Evolutionary conservation across 108 stramenopile species (phyloP).

Genomic region (Schizochytrium sp.): DNA sequence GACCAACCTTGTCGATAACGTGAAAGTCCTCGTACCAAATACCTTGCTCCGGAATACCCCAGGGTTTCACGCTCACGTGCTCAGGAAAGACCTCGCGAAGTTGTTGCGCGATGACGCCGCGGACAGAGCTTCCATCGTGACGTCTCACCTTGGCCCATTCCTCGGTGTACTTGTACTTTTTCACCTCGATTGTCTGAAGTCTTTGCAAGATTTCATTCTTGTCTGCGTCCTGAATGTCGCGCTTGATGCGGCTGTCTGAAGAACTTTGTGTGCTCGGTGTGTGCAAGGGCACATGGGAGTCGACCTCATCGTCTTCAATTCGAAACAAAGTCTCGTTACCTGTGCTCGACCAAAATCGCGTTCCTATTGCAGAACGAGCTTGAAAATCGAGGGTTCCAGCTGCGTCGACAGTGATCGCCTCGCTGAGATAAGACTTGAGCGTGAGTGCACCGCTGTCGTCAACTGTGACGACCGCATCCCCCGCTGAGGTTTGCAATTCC

Average conservation of each 20-base stretch:
- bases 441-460: neutral
- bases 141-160: conserved; percentile 53
- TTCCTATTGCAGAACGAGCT: neutral
- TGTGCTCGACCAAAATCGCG: conserved; percentile 9
- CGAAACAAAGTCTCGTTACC: neutral
- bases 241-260: conserved; percentile 62
- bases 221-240: conserved; percentile 48
- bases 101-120: conserved; percentile 70
- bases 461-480: neutral
- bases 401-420: neutral
- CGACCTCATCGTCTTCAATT: neutral
- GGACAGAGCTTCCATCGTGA: conserved; percentile 38
- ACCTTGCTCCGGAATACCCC: neutral
- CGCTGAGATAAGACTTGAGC: neutral
- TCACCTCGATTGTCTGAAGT: conserved; percentile 48
- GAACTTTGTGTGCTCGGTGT: conserved; percentile 36
- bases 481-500: neutral
- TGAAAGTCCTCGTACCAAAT: conserved; percentile 30
- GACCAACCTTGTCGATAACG: conserved; percentile 39
- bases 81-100: conserved; percentile 63
- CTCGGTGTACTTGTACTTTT: conserved; percentile 59
- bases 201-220: conserved; percentile 57
- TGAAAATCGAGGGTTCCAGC: neutral
- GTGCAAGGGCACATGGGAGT: conserved; percentile 37
- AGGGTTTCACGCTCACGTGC: conserved; percentile 47